These are phyloP conservation scores for Botrytis byssoidea DNA, from an alignment of 2,329 filamentous ascomycete species.

Conservation along the genomic window DNA sequence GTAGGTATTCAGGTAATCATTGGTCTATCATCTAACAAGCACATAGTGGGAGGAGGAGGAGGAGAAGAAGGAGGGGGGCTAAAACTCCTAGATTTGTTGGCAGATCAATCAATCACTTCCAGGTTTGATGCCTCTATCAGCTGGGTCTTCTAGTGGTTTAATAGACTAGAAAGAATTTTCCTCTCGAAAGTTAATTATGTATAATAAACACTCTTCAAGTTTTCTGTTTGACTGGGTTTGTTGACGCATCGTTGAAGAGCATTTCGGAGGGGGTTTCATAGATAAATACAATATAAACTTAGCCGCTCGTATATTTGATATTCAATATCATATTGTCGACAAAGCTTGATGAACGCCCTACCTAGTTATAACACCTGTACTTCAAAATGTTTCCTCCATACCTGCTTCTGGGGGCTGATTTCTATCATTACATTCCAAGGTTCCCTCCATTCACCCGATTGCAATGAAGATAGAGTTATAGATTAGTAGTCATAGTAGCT, in stretches of 20 bases:
- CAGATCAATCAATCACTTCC: neutral
- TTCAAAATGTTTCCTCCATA: neutral
- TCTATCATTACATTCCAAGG: neutral
- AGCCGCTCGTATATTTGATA: neutral
- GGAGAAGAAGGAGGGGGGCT: neutral
- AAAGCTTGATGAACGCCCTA: neutral
- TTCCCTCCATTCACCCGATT: neutral
- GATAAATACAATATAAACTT: neutral
- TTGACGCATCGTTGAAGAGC: neutral
- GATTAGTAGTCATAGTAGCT: neutral
- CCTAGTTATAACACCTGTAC: neutral
- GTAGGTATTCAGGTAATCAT: neutral
- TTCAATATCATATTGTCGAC: neutral
- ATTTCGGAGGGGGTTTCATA: neutral
- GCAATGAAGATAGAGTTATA: neutral
- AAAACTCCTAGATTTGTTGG: no score
- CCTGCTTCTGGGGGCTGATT: no score
- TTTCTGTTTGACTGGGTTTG: neutral
- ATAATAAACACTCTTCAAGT: neutral
- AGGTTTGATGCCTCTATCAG: neutral
- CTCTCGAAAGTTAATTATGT: rapidly evolving
- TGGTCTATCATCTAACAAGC: neutral
- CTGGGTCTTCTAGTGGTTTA: neutral
- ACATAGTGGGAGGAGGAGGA: neutral
- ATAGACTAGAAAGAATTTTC: neutral